These are phyloP conservation scores for Xylaria telfairii DNA, from an alignment of 495 filamentous ascomycete species.

Conservation along the genomic window DNA sequence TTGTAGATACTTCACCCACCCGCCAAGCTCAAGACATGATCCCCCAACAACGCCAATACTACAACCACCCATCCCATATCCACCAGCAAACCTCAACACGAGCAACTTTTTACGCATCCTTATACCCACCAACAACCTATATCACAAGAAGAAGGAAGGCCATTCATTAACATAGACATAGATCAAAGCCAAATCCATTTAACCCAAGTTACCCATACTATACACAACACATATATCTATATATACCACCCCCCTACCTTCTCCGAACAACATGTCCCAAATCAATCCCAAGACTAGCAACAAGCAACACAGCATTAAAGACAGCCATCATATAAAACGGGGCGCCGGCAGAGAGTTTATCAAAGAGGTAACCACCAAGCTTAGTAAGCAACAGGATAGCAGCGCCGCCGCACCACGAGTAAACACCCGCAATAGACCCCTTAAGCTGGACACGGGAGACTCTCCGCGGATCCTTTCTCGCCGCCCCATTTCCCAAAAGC, in stretches of 20 bases:
- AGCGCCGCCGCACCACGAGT: conserved; percentile 87
- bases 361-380: conserved; percentile 85
- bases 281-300: conserved; percentile 60
- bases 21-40: too few relatives aligned
- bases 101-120: too few relatives aligned
- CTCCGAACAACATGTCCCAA: conserved; percentile 8
- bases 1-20: too few relatives aligned
- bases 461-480: conserved; percentile 3
- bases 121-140: too few relatives aligned
- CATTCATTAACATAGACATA: too few relatives aligned
- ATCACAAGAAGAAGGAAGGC: too few relatives aligned
- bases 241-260: neutral
- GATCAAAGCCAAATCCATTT: too few relatives aligned
- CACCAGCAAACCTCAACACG: too few relatives aligned
- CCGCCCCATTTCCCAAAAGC: neutral
- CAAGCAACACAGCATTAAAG: conserved; percentile 78
- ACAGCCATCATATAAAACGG: conserved; percentile 92
- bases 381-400: conserved; percentile 94
- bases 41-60: too few relatives aligned
- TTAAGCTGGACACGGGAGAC: conserved; percentile 68
- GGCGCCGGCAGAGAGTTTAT: conserved; percentile 68
- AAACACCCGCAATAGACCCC: conserved; percentile 91
- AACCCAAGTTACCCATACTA: neutral
- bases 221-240: neutral
- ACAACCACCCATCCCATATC: too few relatives aligned